Base-by-base conservation (phyloP, 2,329 filamentous ascomycete genomes). In the Aspergillus transmontanensis region DNA sequence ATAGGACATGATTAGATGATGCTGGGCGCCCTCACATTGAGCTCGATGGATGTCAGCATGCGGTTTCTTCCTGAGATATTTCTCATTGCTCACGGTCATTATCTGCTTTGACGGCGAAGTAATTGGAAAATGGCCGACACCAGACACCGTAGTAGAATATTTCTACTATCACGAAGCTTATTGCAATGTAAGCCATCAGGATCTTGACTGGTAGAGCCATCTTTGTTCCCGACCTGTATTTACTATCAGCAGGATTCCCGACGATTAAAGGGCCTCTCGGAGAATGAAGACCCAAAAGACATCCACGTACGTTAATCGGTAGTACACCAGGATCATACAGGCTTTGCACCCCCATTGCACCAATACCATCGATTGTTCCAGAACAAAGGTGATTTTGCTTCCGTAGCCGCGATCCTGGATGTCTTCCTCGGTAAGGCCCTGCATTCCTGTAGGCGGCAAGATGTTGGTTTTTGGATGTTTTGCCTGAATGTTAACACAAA, bases 81-180 rank as follows among this genome's bases (percentile, higher is more conserved):
- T 6, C 7, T 7, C 11, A 1, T 16, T 9, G 6, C 46, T 51
- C 26, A 51, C 46, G 14, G 26, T 51, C 26, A 51, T 51, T 30
- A 16, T 32, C 46, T 7, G 3, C 46, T 30, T 51, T 30, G 6
- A 51, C 46, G 46, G 3, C 26, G 6, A 51, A 51, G 14, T 51
- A 51, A 30, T 51, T 30, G 14, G 46, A 51, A 28, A 51, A 51
- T n/a, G 26, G 46, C 9, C 46, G 46, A 32, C 46, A 51, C 46
- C 46, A 51, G 26, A 51, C 26, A 7, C 26, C 26, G 16, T 30
- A 30, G 26, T 5, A 51, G 26, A 51, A 51, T 1, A 51, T 4
- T 51, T 51, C 46, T n/a, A 30, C 14, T 30, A 32, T 30, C 1
- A n/a, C 14, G 7, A 51, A 51, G 26, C 19, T 30, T 10, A 9